A percentile compares a stretch with the other conserved stretches of the same genome.
Evolutionary conservation across 371 early-diverging fungal species (phyloP).

Genomic region (Mucor ambiguus): DNA sequence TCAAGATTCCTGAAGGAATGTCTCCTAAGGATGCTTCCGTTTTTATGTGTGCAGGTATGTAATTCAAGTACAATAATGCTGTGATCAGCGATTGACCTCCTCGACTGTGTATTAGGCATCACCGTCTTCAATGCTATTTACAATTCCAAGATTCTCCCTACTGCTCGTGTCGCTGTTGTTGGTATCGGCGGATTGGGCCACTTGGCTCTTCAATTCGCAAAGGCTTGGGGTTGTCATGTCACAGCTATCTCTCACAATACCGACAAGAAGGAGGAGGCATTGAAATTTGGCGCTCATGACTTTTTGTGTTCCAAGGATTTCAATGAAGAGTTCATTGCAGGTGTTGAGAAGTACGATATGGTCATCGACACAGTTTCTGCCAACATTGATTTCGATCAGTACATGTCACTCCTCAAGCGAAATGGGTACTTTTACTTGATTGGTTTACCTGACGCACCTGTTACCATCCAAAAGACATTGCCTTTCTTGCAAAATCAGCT

Average conservation of each 20-base stretch:
- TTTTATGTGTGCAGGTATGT: slow-evolving; percentile 71
- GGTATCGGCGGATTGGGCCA: slow-evolving; percentile 78
- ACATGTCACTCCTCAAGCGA: slow-evolving; percentile 38
- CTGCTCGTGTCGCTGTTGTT: slow-evolving; percentile 60
- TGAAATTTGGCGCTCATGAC: slow-evolving; percentile 68
- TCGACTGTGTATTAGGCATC: background rate
- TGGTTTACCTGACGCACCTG: slow-evolving; percentile 47
- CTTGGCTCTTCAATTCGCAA: slow-evolving; percentile 68
- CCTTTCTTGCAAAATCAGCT: slow-evolving; percentile 36
- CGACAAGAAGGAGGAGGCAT: slow-evolving; percentile 66
- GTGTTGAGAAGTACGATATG: slow-evolving; percentile 44
- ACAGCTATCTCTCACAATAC: slow-evolving; percentile 34
- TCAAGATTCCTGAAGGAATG: slow-evolving; percentile 55
- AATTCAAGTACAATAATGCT: too few species aligned
- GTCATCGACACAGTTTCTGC: slow-evolving; percentile 52
- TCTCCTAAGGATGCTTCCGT: slow-evolving; percentile 57
- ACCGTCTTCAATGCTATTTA: slow-evolving; percentile 63
- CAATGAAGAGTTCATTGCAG: slow-evolving; percentile 28
- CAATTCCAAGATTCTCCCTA: slow-evolving; percentile 45
- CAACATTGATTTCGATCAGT: slow-evolving; percentile 46
- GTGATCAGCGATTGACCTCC: too few species aligned
- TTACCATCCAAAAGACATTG: slow-evolving; percentile 25
- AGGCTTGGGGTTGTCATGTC: slow-evolving; percentile 60
- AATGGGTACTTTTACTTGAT: slow-evolving; percentile 57
- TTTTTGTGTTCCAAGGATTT: slow-evolving; percentile 50